A percentile compares a stretch with the other conserved stretches of the same genome.
These are phyloP conservation scores for Cryptosporidium meleagridis DNA, from an alignment of 169 alveolate species.

Conservation along the genomic window DNA sequence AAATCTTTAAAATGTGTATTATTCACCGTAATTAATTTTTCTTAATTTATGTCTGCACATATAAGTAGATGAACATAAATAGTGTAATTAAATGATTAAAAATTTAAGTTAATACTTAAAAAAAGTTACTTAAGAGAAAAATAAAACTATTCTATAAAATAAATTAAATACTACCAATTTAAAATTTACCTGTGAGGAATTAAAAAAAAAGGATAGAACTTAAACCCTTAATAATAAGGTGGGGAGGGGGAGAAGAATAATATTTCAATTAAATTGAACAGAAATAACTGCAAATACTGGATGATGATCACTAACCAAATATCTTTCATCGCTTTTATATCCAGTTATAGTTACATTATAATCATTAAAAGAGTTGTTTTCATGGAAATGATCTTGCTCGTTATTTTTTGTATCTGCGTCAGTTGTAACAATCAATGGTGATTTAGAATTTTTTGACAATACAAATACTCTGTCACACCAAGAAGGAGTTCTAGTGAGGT, in stretches of 20 bases:
- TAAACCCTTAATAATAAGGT: background rate
- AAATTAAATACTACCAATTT: too few relatives aligned
- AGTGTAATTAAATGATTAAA: too few relatives aligned
- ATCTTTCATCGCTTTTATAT: conserved; percentile 82
- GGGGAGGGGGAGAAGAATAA: too few relatives aligned
- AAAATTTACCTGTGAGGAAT: background rate
- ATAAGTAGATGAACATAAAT: too few relatives aligned
- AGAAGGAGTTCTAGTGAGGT: conserved; percentile 91
- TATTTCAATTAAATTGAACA: background rate
- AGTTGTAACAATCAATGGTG: background rate
- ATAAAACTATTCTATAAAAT: too few relatives aligned
- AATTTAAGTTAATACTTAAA: too few relatives aligned
- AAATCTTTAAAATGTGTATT: too few relatives aligned
- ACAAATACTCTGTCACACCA: conserved; percentile 90
- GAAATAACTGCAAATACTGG: conserved; percentile 83
- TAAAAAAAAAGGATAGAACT: background rate
- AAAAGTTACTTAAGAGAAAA: too few relatives aligned
- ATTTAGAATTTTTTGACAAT: background rate
- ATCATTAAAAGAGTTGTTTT: conserved; percentile 35
- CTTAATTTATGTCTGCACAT: too few relatives aligned
- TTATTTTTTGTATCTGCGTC: background rate
- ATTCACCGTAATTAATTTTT: too few relatives aligned
- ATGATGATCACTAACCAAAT: conserved; percentile 84
- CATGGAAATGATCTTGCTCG: conserved; percentile 74
- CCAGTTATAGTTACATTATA: background rate